Base-by-base conservation (phyloP, 352 stramenopile species). In the Phytopythium kandeliae region DNA sequence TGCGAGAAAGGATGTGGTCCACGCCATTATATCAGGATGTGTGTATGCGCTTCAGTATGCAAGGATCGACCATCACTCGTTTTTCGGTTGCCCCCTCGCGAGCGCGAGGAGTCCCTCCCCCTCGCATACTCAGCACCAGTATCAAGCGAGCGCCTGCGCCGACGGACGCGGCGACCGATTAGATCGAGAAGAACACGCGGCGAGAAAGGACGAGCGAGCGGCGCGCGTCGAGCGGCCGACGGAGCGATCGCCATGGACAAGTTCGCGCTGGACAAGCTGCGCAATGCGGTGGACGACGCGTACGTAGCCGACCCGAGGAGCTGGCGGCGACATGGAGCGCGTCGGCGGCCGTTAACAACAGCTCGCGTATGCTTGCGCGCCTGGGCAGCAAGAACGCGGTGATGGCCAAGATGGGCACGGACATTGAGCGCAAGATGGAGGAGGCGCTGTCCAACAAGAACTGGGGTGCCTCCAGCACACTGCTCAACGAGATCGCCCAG, bases 361-460 rank as follows among this genome's bases (percentile, higher is more conserved):
- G 9, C 28, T 31, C 28, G 28, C 28, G 28, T 9, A 10, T 31
- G 4, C 28, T 31, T 31, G 26, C 9, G 31, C 50, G 43, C 49
- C 2, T 13, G 24, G 38, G 41, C 51, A 95, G 84, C 48, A 95
- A 92, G 74, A 89, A 74, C 56, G 72, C 66, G 26, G 84, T 95
- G 43, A 92, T 92, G 62, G 82, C 84, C 60, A 89, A 89, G 55
- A 86, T 95, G 54, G 84, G 84, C 47, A 90, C 79, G 22, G 85
- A 96, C 40, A 80, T 92, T 34, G 86, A 95, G 61, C 70, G 75
- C 48, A 94, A 96, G 63, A 88, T 95, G 60, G 85, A 94, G 65
- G 83, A 99, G 62, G 96, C 97, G 25, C 80, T 99, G 26, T 99
- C 96, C 21, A 98, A 99, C 67, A 99, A 99, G 80, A 99, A 99